Evolutionary conservation across 2,329 filamentous ascomycete genomes (phyloP), one percentile per base, ranked within the genome.

Genomic region (Diaporthe sp.): DNA sequence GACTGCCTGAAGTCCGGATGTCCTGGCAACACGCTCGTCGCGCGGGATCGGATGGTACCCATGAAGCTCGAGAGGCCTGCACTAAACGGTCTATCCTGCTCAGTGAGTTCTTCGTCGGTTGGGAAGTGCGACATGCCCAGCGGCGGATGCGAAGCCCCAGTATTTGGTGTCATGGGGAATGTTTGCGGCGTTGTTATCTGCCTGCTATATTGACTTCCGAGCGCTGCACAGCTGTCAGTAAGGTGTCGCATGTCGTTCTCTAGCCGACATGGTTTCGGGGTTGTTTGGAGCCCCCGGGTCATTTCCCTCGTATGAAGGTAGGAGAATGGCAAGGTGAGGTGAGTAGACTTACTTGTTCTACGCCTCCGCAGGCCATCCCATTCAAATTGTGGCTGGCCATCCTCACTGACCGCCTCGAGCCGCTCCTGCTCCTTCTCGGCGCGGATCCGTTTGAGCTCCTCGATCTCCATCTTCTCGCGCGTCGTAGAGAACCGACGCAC

Each of bases 71-170:
- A 89, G 42, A 91, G 85, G 61, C 84, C 83, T 6, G 87, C 86
- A 1, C 86, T 86, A 49, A 84, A 84, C 49, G 87, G 87, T 63
- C 86, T 85, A 76, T 90, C 85, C 76, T 88, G 85, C 55, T 90
- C 89, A 47, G 88, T 87, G 15, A 91, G 86, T 72, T 92, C 91
- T 28, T 93, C 90, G 13, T 92, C 90, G 25, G 90, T 89, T 0
- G 95, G 95, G 81, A 98, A 94, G 49, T 91, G 92, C 0, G 95
- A 94, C 94, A 98, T 97, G 65, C 96, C 96, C 12, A 98, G 86
- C 0, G 95, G 95, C 2, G 94, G 94, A 81, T 97, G 94, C 0
- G 79, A 84, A 7, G 82, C 83, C 1, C 80, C 75, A 4, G 55
- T 44, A 25, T 25, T 51, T 22, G 65, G 77, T 9, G 85, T 83